Base-by-base conservation (phyloP, 73 alveolate species). In the Chromera velia region DNA sequence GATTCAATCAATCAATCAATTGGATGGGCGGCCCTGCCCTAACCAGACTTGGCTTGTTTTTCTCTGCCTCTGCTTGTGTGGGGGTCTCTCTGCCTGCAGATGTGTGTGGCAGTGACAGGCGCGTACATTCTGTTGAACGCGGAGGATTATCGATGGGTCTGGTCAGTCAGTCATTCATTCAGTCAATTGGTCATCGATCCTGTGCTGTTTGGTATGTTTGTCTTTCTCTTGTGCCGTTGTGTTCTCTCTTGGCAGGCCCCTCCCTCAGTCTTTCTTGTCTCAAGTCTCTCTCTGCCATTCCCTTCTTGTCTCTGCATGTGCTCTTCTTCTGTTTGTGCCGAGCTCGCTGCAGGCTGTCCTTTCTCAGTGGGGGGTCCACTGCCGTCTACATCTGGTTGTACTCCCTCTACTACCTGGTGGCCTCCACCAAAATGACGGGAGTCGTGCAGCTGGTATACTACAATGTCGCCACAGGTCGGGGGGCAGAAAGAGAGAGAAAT, bases 111-210 rank as follows among this genome's bases (percentile, higher is more conserved):
- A 78, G 69, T 78, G 22, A 78, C 85, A 10, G 67, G 79, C 79
- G 70, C 73, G 48, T 78, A 78, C 79, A 69, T 78, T 66, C 79
- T 78, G n/a, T 73, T 78, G 49, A 78, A 78, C 32, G 85, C 85
- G 40, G 85, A 78, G 79, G 70, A 55, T 29, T 55, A n/a, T 29
- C 7, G 30, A 17, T 55, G 30, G 70, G 27, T 29, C 4, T 22
- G 70, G 70, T n/a, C 7, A 13, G 55, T 40, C 55, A n/a, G n/a
- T n/a, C n/a, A n/a, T n/a, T n/a, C n/a, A n/a, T n/a, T n/a, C n/a
- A n/a, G n/a, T n/a, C n/a, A n/a, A n/a, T n/a, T n/a, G n/a, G n/a
- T n/a, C n/a, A n/a, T n/a, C n/a, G n/a, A n/a, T n/a, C n/a, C n/a
- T n/a, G 55, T 40, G 55, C 55, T 40, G 55, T 4, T 13, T 13